Evolutionary conservation across 441 rosid species (phyloP).

Genomic region (Hypseocharis bilobata): DNA sequence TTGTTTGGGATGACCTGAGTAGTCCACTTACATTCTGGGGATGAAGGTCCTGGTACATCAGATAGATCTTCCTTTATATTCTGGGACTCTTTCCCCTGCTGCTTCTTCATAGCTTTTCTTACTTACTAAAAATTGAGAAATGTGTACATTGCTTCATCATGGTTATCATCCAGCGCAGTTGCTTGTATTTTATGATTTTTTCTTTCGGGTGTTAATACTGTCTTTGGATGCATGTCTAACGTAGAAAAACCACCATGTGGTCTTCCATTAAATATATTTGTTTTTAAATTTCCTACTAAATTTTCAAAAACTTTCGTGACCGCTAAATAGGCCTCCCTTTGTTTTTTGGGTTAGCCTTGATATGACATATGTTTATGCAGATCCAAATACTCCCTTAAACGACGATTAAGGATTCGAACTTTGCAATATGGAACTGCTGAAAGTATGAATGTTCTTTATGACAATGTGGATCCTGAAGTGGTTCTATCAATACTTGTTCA

Average conservation of each 20-base stretch:
- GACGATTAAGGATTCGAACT: conserved; percentile 81
- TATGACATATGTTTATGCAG: conserved; percentile 33
- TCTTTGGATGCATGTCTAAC: too few relatives aligned
- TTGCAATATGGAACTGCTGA: conserved; percentile 65
- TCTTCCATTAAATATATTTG: neutral
- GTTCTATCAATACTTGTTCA: conserved; percentile 82
- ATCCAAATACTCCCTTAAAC: conserved; percentile 59
- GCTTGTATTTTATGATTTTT: too few relatives aligned
- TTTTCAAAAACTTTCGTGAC: neutral
- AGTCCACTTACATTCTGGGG: too few relatives aligned
- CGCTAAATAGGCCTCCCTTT: neutral
- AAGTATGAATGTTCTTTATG: conserved; percentile 69
- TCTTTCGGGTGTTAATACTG: too few relatives aligned
- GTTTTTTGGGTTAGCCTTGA: conserved; percentile 18
- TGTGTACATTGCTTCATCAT: too few relatives aligned
- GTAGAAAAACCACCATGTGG: neutral
- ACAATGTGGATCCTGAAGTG: conserved; percentile 76
- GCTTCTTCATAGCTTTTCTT: too few relatives aligned
- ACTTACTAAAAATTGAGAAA: too few relatives aligned
- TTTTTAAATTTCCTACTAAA: neutral
- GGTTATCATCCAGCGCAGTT: too few relatives aligned
- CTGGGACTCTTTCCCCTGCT: too few relatives aligned
- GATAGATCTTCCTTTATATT: too few relatives aligned
- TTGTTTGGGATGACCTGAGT: neutral
- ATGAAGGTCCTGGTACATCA: too few relatives aligned